Evolutionary conservation across 768 basidiomycete species (phyloP).

Genomic region (Porphyrellus cyaneotinctus): DNA sequence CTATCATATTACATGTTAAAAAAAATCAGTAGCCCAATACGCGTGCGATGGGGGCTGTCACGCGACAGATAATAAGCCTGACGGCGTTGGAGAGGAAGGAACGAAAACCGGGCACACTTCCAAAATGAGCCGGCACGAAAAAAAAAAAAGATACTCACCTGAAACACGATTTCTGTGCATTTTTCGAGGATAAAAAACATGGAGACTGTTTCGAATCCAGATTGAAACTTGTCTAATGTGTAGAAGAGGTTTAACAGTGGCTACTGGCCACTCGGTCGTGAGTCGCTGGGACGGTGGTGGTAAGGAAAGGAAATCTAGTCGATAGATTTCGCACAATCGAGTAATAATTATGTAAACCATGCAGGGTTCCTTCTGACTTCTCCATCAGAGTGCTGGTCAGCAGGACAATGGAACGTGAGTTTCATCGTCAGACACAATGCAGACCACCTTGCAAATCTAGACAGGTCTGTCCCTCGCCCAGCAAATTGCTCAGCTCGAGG

Average conservation of each 20-base stretch:
- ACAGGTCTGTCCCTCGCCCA: conserved; percentile 62
- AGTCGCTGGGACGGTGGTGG: conserved; percentile 34
- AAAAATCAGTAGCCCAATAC: conserved; percentile 32
- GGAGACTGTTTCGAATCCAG: conserved; percentile 33
- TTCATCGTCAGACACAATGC: not conserved
- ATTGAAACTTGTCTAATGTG: conserved; percentile 27
- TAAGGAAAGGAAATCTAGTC: conserved; percentile 20
- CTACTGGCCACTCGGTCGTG: conserved; percentile 26
- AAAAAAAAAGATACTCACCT: conserved; percentile 27
- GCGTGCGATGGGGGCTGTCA: conserved; percentile 32
- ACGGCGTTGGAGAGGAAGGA: conserved; percentile 21
- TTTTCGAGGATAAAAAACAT: conserved; percentile 35
- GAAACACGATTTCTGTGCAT: conserved; percentile 38
- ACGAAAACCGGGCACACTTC: conserved; percentile 19
- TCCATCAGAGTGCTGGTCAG: not conserved
- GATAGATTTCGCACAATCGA: conserved; percentile 16
- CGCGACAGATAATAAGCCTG: conserved; percentile 34
- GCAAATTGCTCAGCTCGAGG: conserved; percentile 78
- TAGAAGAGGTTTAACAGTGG: conserved; percentile 20
- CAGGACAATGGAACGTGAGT: conserved; percentile 30
- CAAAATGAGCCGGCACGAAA: conserved; percentile 22
- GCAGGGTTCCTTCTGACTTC: not conserved
- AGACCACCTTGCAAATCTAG: conserved; percentile 1
- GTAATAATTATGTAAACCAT: conserved; percentile 34
- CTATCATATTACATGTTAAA: conserved; percentile 38